Base-by-base conservation (phyloP, 1,284 basidiomycete species). In the Austroboletus rostrupii region DNA sequence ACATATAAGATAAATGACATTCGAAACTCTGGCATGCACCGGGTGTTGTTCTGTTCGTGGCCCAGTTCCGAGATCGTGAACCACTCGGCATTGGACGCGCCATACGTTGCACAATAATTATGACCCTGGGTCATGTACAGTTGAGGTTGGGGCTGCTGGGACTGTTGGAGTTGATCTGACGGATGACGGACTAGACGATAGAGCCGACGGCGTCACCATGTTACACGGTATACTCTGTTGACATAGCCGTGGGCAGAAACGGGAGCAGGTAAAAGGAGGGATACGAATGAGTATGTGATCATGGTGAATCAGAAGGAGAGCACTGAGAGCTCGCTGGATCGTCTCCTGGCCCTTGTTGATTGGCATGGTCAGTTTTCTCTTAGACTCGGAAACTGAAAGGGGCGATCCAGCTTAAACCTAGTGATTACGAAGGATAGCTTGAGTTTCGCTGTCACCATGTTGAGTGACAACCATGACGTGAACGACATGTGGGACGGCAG, bases 11-110 rank as follows among this genome's bases (percentile, higher is more conserved):
- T 0, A 6, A 33, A 42, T 0, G 5, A n/a, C 66, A 57, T 51
- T 73, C 72, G 61, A 55, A 78, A 54, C 37, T 72, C 61, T 31
- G 57, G 53, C 55, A 75, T 73, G 49, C 68, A 67, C 77, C 77
- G 78, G 6, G 62, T 64, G 3, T 43, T 54, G 4, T 43, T 49
- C 7, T 53, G 1, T n/a, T 53, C 9, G n/a, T 55, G 50, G 6
- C 68, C 71, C n/a, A 56, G 58, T 49, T 73, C 62, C 20, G 61
- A 52, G 23, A 73, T 69, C 59, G 73, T 73, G 64, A 74, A 71
- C 63, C 64, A 73, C 42, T 73, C 35, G 16, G 65, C 65, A 29
- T 48, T 46, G 39, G 54, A 53, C 12, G 71, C 58, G 36, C 70
- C 50, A 46, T 61, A 71, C 8, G 56, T 43, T 2, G 63, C 39